Percentiles rank a stretch among this genome's conserved stretches.
Conservation (phyloP, 2,329 filamentous ascomycete genomes). For the Hymenoscyphus infarciens region DNA sequence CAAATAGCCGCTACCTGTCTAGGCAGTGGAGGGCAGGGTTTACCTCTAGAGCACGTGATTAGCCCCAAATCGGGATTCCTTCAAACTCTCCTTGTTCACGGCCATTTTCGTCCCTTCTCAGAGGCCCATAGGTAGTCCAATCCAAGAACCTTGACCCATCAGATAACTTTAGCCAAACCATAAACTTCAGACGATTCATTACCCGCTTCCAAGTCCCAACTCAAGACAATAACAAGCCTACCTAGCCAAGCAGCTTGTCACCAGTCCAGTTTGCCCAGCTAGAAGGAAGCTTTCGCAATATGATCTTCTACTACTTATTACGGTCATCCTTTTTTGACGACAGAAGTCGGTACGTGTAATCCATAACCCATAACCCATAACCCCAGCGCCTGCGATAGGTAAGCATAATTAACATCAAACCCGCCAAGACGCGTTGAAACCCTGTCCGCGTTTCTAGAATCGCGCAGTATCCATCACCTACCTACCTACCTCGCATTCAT, state of each 20-base stretch:
- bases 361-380: no score
- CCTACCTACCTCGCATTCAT: no score
- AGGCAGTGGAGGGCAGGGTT: neutral
- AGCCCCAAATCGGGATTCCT: neutral
- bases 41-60: neutral
- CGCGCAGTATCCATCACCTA: no score
- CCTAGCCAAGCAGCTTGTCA: neutral
- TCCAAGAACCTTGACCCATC: neutral
- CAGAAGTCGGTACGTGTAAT: no score
- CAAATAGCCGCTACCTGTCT: neutral
- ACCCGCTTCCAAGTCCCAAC: neutral
- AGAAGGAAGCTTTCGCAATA: no score
- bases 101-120: neutral
- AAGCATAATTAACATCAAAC: no score
- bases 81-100: neutral
- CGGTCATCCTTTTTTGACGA: no score
- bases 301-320: no score
- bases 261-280: no score
- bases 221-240: conserved; percentile 3
- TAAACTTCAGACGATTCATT: neutral
- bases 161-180: neutral
- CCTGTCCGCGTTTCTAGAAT: no score
- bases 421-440: no score
- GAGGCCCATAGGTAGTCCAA: neutral
- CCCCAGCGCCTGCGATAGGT: no score